These are phyloP conservation scores for Sicyos edulis DNA, from an alignment of 306 rosid species.

Conservation along the genomic window DNA sequence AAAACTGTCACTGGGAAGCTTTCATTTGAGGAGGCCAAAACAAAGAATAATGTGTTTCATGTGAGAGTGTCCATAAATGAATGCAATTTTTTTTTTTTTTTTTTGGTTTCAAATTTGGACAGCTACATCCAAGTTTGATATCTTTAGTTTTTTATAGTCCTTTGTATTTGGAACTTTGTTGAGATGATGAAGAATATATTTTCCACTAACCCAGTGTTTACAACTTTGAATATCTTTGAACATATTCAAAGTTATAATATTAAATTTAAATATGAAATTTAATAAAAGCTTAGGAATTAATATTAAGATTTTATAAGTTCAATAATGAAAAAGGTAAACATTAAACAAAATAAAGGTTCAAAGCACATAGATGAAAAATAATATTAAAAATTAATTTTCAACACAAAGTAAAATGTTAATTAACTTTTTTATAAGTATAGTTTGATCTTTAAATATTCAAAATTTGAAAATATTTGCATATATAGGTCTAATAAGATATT, in stretches of 20 bases:
- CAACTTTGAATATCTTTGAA: not conserved
- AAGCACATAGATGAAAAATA: too few species aligned
- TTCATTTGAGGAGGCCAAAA: conserved; percentile 10
- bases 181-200: not conserved
- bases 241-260: too few species aligned
- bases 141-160: not conserved
- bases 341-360: too few species aligned
- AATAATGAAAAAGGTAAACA: too few species aligned
- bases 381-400: too few species aligned
- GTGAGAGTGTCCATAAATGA: conserved; percentile 4
- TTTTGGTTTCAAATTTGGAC: not conserved
- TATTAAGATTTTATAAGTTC: not conserved
- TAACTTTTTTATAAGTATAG: too few species aligned
- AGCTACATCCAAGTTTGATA: not conserved
- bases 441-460: too few species aligned
- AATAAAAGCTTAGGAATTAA: not conserved
- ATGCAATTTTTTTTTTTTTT: not conserved
- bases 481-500: too few species aligned
- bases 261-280: not conserved
- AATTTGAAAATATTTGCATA: too few species aligned
- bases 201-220: not conserved
- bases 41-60: conserved; percentile 12
- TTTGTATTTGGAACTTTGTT: not conserved
- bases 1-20: conserved; percentile 17
- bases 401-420: too few species aligned